phyloP scores from a whole-genome alignment of 768 basidiomycete genomes.

The Pleurotus djamor region DNA sequence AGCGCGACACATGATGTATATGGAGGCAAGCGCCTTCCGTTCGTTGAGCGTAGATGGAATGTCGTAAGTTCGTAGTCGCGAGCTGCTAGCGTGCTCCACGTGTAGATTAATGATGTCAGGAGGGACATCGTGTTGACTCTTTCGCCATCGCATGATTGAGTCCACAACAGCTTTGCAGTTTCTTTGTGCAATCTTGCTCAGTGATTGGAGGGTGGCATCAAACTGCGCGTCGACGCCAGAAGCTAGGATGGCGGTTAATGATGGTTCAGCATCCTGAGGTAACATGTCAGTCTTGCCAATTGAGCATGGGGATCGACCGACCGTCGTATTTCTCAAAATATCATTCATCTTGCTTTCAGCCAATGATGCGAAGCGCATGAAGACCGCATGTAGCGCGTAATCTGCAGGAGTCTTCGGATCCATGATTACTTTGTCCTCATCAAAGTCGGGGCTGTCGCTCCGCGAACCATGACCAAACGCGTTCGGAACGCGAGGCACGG shows the following conservation, averaged over 20 bases:
- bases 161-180: conserved; percentile 84
- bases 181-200: conserved; percentile 84
- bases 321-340: conserved; percentile 68
- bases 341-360: conserved; percentile 80
- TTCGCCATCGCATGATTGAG: conserved; percentile 85
- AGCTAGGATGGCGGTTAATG: conserved; percentile 68
- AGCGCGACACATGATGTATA: conserved; percentile 89
- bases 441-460: conserved; percentile 59
- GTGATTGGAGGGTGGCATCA: conserved; percentile 80
- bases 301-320: conserved; percentile 30
- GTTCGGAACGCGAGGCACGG: conserved; percentile 76
- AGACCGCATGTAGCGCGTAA: conserved; percentile 85
- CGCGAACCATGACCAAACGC: conserved; percentile 43
- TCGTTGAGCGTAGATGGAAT: conserved; percentile 55
- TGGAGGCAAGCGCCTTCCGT: conserved; percentile 77
- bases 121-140: conserved; percentile 66
- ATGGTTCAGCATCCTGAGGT: conserved; percentile 63
- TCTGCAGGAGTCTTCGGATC: conserved; percentile 85
- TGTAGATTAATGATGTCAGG: conserved; percentile 53
- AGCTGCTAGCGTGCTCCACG: conserved; percentile 32
- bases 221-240: conserved; percentile 73
- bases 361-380: conserved; percentile 79
- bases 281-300: background rate
- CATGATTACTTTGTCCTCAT: conserved; percentile 65
- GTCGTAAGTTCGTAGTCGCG: conserved; percentile 39